These are phyloP conservation scores for Pistacia integerrima DNA, from an alignment of 345 rosid species.

Conservation along the genomic window DNA sequence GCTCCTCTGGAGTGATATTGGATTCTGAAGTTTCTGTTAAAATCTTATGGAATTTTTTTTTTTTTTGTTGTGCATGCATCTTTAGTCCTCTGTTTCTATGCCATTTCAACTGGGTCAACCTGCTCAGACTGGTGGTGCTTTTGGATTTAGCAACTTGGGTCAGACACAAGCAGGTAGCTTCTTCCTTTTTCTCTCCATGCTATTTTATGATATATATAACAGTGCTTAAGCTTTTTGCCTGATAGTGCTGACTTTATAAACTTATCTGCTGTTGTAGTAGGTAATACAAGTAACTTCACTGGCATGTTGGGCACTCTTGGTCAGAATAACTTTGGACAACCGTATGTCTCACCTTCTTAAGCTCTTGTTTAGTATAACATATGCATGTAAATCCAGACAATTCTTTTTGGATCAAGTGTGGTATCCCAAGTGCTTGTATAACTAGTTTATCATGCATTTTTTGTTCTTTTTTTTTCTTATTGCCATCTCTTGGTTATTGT, in stretches of 20 bases:
- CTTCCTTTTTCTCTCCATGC: background rate
- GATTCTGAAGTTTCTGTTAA: background rate
- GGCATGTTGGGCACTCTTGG: slow-evolving; percentile 52
- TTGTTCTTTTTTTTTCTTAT: background rate
- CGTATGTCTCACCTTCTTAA: slow-evolving; percentile 40
- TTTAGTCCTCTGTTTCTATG: slow-evolving; percentile 47
- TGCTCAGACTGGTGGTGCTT: slow-evolving; percentile 49
- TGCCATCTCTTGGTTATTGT: background rate
- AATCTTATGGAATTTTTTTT: slow-evolving; percentile 9
- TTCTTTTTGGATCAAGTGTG: slow-evolving; percentile 6
- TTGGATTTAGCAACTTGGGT: slow-evolving; percentile 54
- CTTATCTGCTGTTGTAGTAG: slow-evolving; percentile 34
- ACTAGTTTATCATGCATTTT: background rate
- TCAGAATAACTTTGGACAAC: slow-evolving; percentile 52
- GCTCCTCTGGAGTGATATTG: background rate
- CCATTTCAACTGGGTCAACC: slow-evolving; percentile 56
- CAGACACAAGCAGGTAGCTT: slow-evolving; percentile 59
- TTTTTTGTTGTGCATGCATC: slow-evolving; percentile 10
- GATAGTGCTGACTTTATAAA: slow-evolving; percentile 14
- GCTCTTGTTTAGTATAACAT: background rate
- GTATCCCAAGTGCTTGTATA: background rate
- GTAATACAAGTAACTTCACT: slow-evolving; percentile 39
- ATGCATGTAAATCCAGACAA: background rate
- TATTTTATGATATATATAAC: background rate
- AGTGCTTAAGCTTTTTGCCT: slow-evolving; percentile 11